These are phyloP conservation scores for Sechiopsis laciniata DNA, from an alignment of 306 rosid genomes.

Conservation along the genomic window DNA sequence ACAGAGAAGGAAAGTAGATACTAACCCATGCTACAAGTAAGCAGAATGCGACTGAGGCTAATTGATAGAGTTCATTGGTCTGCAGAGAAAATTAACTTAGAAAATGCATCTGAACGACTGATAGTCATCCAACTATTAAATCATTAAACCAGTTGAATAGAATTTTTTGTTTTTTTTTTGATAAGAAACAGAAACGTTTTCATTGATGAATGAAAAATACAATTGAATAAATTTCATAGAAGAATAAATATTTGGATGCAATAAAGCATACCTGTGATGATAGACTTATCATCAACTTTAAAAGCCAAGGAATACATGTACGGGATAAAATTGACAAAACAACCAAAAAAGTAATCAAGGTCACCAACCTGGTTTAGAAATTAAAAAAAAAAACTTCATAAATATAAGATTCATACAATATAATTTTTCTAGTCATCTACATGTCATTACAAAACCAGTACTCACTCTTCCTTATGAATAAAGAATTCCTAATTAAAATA, in stretches of 20 bases:
- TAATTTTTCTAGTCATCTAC: background rate
- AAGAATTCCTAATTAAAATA: background rate
- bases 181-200: no score
- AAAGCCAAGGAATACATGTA: slow-evolving; percentile 85
- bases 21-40: slow-evolving; percentile 97
- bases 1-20: slow-evolving; percentile 23
- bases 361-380: slow-evolving; percentile 52
- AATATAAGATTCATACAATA: background rate
- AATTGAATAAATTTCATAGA: slow-evolving; percentile 20
- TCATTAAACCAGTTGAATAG: slow-evolving; percentile 9
- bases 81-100: slow-evolving; percentile 36
- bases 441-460: slow-evolving; percentile 8
- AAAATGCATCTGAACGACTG: background rate
- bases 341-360: slow-evolving; percentile 64
- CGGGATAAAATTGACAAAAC: slow-evolving; percentile 69
- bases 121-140: background rate
- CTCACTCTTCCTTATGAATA: background rate
- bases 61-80: slow-evolving; percentile 97
- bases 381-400: slow-evolving; percentile 22
- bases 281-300: slow-evolving; percentile 86
- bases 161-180: no score
- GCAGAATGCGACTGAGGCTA: slow-evolving; percentile 98
- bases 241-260: slow-evolving; percentile 25
- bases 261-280: slow-evolving; percentile 78
- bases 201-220: no score